Evolutionary conservation across 106 monocot genomes (phyloP), one percentile per base, ranked within the genome.

Genomic region (Platanthera zijinensis): DNA sequence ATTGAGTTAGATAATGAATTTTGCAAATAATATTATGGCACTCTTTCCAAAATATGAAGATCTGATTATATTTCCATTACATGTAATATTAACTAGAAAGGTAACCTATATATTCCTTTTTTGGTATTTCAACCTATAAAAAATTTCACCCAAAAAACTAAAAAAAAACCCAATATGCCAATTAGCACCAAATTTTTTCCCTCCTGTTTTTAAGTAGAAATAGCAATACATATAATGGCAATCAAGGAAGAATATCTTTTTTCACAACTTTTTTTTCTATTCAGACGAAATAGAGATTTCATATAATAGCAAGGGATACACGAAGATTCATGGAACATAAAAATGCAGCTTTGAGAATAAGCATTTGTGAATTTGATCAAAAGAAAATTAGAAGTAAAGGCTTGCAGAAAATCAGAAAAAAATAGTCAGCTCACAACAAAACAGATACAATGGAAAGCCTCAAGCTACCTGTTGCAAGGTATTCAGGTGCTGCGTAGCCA

Each of bases 401-500:
- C 21, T 61, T 0, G 14, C 14, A 56, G 63, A 67, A 39, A 67
- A 67, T 12, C 39, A 11, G 25, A 67, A 14, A 53, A 67, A 30
- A 8, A 67, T 39, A 67, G 14, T 5, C 53, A 67, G 67, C 67
- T 8, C 67, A 30, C 39, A 13, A 13, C 39, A 39, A 5, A 67
- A 67, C 5, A 67, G 67, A 67, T 67, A 67, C 32, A 53, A 48
- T 48, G 48, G 72, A 51, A 21, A 51, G 72, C 10, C 10, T 72
- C 46, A 72, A 21, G 9, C 51, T 51, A 72, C 72, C 72, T 50
- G 72, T 72, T 51, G 72, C 72, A 72, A 72, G 72, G 22, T 72
- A 72, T 72, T 72, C 72, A 19, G 72, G 72, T 51, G 72, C 72
- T 21, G 72, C 72, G 50, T 72, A 72, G 10, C 72, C 72, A 72